Evolutionary conservation across 805 yeast species (phyloP).

Genomic region (Yarrowia porcina): DNA sequence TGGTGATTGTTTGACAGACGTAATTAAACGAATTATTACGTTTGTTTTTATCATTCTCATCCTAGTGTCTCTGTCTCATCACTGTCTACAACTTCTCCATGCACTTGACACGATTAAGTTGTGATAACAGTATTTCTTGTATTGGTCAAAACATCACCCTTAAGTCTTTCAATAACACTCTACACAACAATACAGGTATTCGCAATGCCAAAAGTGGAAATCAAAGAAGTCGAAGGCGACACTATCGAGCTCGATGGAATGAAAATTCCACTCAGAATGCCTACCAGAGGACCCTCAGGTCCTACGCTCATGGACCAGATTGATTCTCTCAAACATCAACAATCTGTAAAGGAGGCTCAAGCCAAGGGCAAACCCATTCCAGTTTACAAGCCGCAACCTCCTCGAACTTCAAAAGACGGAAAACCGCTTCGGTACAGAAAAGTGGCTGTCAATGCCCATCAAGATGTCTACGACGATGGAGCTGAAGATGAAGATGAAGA

Average conservation of each 20-base stretch:
- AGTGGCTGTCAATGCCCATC: neutral
- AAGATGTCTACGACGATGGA: neutral
- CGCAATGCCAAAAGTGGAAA: constrained; percentile 13
- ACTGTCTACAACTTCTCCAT: too few species aligned
- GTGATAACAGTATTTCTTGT: constrained; percentile 17
- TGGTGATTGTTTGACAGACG: too few species aligned
- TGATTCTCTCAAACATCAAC: constrained; percentile 1
- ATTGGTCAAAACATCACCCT: neutral
- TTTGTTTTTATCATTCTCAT: too few species aligned
- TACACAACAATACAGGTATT: neutral
- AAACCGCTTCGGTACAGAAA: constrained; percentile 13
- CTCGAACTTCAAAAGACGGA: neutral
- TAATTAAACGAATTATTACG: too few species aligned
- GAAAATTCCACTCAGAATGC: constrained; percentile 6
- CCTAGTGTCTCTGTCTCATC: too few species aligned
- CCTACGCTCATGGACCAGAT: constrained; percentile 11
- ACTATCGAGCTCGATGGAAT: constrained; percentile 13
- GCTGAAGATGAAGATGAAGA: constrained; percentile 16
- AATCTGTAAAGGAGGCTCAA: neutral
- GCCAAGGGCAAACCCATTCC: constrained; percentile 1
- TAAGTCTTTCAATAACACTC: neutral
- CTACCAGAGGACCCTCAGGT: neutral
- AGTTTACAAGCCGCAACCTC: neutral
- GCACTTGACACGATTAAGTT: neutral
- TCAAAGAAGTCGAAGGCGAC: constrained; percentile 18